A percentile compares a stretch with the other conserved stretches of the same genome.
phyloP scores from a whole-genome alignment of 805 yeast genomes.

The Lipomyces yamanashiensis region DNA sequence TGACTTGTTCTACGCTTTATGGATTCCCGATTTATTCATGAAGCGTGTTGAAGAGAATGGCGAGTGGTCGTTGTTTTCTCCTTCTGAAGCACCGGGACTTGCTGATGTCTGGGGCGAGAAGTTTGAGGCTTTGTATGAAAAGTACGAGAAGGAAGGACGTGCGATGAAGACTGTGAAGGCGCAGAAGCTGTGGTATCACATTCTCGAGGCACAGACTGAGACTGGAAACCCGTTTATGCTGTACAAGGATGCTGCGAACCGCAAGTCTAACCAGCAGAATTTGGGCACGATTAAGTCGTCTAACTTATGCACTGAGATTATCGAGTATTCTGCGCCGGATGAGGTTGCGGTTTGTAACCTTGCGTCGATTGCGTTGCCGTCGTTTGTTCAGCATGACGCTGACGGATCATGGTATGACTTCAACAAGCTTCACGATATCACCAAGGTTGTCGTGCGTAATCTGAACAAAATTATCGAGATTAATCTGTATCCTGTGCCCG shows the following conservation, averaged over 20 bases:
- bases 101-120: constrained; percentile 83
- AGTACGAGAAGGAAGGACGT: constrained; percentile 72
- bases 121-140: constrained; percentile 70
- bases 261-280: constrained; percentile 87
- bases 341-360: constrained; percentile 96
- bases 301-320: constrained; percentile 91
- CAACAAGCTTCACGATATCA: constrained; percentile 69
- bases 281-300: constrained; percentile 92
- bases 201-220: constrained; percentile 90
- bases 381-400: constrained; percentile 60
- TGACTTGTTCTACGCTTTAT: constrained; percentile 87
- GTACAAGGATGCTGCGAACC: constrained; percentile 89
- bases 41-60: constrained; percentile 75
- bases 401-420: constrained; percentile 68
- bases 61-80: constrained; percentile 90
- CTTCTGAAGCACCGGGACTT: constrained; percentile 85
- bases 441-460: constrained; percentile 78
- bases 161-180: constrained; percentile 74
- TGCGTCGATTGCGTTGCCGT: constrained; percentile 88
- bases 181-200: constrained; percentile 87
- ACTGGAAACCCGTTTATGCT: constrained; percentile 96
- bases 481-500: constrained; percentile 80
- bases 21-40: constrained; percentile 97
- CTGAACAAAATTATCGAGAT: constrained; percentile 83
- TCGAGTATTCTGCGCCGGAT: constrained; percentile 87